Percentiles rank a stretch among this genome's conserved stretches.
Conservation (phyloP, 768 basidiomycete genomes). For the Mycena vulgaris region DNA sequence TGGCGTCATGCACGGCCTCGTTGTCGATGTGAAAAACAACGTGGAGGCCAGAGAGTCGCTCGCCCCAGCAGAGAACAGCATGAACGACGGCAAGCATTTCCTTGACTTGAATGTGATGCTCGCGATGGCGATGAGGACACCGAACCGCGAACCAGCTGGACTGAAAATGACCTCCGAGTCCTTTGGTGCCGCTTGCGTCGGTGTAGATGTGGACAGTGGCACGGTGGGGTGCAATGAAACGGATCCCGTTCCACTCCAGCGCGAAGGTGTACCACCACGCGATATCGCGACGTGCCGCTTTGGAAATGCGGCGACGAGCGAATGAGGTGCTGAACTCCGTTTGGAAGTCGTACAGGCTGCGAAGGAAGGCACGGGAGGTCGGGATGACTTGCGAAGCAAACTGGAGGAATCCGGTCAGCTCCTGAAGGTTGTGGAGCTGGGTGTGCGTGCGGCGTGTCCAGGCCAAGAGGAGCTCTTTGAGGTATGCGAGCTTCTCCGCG, state of each 20-base stretch:
- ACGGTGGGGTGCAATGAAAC: slow-evolving; percentile 16
- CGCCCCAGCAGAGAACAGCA: slow-evolving; percentile 5
- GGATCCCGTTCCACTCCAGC: slow-evolving; percentile 38
- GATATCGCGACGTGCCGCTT: slow-evolving; percentile 39
- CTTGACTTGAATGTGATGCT: slow-evolving; percentile 43
- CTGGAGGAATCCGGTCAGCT: slow-evolving; percentile 35
- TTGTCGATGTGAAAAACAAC: too few species aligned
- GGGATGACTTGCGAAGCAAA: slow-evolving; percentile 38
- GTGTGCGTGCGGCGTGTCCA: slow-evolving; percentile 12
- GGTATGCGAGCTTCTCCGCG: slow-evolving; percentile 24
- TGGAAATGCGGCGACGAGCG: slow-evolving; percentile 38
- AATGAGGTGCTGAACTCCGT: slow-evolving; percentile 29
- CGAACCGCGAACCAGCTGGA: slow-evolving; percentile 41
- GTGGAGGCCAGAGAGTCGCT: background rate
- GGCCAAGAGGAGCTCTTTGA: background rate
- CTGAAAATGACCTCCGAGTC: too few species aligned
- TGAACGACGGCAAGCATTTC: slow-evolving; percentile 18
- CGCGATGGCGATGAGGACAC: slow-evolving; percentile 38
- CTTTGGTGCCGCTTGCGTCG: too few species aligned
- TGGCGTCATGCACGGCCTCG: too few species aligned
- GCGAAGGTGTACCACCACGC: slow-evolving; percentile 40
- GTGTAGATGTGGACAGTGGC: slow-evolving; percentile 40
- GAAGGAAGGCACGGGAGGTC: slow-evolving; percentile 27
- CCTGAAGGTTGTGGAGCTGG: slow-evolving; percentile 23
- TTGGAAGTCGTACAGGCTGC: slow-evolving; percentile 21